A percentile compares a stretch with the other conserved stretches of the same genome.
Evolutionary conservation across 306 rosid species (phyloP).

Genomic region (Vachellia collinsii): DNA sequence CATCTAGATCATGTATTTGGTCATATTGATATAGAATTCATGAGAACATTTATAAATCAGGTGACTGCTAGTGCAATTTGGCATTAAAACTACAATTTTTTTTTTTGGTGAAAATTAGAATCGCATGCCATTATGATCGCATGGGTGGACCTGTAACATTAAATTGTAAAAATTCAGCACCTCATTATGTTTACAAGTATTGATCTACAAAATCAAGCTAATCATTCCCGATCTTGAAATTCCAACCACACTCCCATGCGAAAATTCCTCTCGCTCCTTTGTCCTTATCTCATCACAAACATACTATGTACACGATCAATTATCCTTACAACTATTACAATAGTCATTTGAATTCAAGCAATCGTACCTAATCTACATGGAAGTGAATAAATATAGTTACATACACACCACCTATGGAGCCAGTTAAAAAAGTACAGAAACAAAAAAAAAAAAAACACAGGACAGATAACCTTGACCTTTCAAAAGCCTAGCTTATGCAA

Average conservation of each 20-base stretch:
- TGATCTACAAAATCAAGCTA: not conserved
- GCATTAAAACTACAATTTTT: no score
- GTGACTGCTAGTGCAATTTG: not conserved
- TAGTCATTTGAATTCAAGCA: not conserved
- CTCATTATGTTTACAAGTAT: not conserved
- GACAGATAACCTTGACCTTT: not conserved
- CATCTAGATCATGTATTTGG: not conserved
- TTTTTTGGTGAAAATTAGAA: not conserved
- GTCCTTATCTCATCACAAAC: not conserved
- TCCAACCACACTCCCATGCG: not conserved
- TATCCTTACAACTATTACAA: not conserved
- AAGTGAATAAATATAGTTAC: not conserved
- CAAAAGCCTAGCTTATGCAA: not conserved
- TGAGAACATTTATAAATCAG: not conserved
- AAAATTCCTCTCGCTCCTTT: not conserved
- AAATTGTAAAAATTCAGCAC: not conserved
- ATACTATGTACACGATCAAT: not conserved
- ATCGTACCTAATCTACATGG: not conserved
- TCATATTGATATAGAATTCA: not conserved
- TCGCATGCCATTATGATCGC: not conserved
- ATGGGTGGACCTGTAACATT: not conserved
- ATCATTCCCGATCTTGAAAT: not conserved
- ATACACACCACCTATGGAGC: not conserved
- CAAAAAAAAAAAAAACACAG: not conserved
- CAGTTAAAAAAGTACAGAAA: not conserved